Conservation (phyloP, 2,329 filamentous ascomycete species). For the Diplodia intermedia region DNA sequence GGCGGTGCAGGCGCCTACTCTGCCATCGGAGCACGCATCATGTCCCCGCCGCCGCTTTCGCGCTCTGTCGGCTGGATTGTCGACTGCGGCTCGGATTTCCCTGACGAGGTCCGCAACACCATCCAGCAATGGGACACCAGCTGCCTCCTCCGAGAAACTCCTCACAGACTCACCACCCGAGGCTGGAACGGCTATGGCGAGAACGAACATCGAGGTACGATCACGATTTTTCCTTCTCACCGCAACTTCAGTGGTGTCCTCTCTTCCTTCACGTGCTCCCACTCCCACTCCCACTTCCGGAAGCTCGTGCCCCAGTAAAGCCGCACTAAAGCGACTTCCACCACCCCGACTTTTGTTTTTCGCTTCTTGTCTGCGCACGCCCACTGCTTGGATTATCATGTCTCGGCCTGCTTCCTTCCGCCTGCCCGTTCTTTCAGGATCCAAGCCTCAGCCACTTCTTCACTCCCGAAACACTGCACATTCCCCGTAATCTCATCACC, state of each 20-base stretch:
- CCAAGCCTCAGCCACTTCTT: background rate
- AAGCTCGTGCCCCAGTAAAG: background rate
- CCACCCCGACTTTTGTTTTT: background rate
- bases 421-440: constrained; percentile 33
- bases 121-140: constrained; percentile 80
- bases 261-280: background rate
- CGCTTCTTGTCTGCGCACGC: background rate
- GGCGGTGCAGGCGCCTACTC: constrained; percentile 89
- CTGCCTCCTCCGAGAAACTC: constrained; percentile 71
- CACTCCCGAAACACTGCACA: background rate
- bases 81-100: constrained; percentile 89
- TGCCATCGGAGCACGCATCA: constrained; percentile 85
- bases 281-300: constrained; percentile 14
- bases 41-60: constrained; percentile 73
- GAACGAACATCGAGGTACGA: constrained; percentile 65
- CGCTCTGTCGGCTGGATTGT: constrained; percentile 85
- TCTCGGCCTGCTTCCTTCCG: constrained; percentile 16
- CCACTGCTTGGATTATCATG: background rate
- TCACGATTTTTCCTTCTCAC: constrained; percentile 19
- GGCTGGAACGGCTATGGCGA: constrained; percentile 91
- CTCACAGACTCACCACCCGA: constrained; percentile 77
- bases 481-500: background rate
- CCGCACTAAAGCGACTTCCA: background rate
- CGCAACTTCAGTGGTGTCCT: background rate
- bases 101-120: constrained; percentile 65